A percentile compares a stretch with the other conserved stretches of the same genome.
phyloP scores from a whole-genome alignment of 371 early-diverging fungal genomes.

The Mucor lusitanicus region DNA sequence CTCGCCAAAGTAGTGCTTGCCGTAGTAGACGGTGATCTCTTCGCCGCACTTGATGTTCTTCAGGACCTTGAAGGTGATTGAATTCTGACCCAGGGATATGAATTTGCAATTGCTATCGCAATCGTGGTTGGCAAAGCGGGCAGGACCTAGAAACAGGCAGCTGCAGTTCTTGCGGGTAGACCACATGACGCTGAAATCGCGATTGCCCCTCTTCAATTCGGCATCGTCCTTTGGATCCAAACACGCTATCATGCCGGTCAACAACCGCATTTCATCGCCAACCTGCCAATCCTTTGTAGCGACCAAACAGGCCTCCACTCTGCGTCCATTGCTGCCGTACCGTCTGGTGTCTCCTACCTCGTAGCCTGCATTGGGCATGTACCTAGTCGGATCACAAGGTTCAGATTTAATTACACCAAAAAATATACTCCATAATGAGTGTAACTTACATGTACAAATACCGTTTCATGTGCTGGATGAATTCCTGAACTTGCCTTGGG shows the following conservation, averaged over 20 bases:
- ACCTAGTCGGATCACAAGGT: constrained; percentile 56
- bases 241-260: constrained; percentile 78
- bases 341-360: constrained; percentile 76
- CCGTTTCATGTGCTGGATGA: constrained; percentile 51
- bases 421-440: constrained; percentile 12
- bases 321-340: constrained; percentile 67
- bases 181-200: constrained; percentile 91
- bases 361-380: constrained; percentile 83
- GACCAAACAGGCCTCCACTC: constrained; percentile 83
- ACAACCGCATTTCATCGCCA: constrained; percentile 78
- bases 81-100: constrained; percentile 60
- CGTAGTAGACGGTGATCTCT: constrained; percentile 88
- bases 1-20: constrained; percentile 86
- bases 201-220: constrained; percentile 59
- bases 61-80: constrained; percentile 80
- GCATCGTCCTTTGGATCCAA: constrained; percentile 73
- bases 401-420: constrained; percentile 40
- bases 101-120: constrained; percentile 89
- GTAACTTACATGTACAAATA: constrained; percentile 52
- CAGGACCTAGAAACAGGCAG: constrained; percentile 93
- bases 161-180: constrained; percentile 69
- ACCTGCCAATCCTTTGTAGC: constrained; percentile 75
- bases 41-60: constrained; percentile 79
- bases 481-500: constrained; percentile 38
- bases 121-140: constrained; percentile 95